A percentile compares a stretch with the other conserved stretches of the same genome.
Evolutionary conservation across 495 filamentous ascomycete genomes (phyloP).

Genomic region (Neurospora sublineolata): DNA sequence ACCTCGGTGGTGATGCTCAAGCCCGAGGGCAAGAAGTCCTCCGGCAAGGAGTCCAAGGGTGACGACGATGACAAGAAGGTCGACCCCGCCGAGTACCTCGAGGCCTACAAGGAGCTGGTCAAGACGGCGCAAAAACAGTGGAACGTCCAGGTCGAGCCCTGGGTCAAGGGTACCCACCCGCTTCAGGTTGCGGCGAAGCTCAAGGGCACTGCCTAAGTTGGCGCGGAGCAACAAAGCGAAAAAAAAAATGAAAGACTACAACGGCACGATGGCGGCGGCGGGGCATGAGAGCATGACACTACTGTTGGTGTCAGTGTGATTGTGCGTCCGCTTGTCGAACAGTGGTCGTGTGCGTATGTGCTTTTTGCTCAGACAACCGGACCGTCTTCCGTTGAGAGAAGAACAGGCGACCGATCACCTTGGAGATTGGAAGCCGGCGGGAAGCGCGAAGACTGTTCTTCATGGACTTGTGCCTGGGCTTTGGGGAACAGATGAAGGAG

Average conservation of each 20-base stretch:
- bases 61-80: conserved; percentile 34
- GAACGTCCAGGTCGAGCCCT: conserved; percentile 20
- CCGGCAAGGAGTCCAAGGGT: conserved; percentile 31
- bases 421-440: not conserved
- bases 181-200: conserved; percentile 11
- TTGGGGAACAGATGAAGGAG: not conserved
- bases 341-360: not conserved
- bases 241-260: not conserved
- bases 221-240: not conserved
- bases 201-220: not conserved
- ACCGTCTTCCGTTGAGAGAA: not conserved
- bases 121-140: conserved; percentile 65
- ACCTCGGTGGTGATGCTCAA: conserved; percentile 88
- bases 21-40: conserved; percentile 46
- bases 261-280: not conserved
- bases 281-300: not conserved
- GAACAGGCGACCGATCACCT: not conserved
- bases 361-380: not conserved
- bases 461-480: not conserved
- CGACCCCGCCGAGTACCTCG: conserved; percentile 55
- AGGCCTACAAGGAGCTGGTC: conserved; percentile 58
- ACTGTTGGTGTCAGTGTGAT: not conserved
- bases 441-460: not conserved
- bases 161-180: conserved; percentile 23
- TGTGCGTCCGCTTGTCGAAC: not conserved